Base-by-base conservation (phyloP, 495 filamentous ascomycete genomes). In the Terfezia claveryi region DNA sequence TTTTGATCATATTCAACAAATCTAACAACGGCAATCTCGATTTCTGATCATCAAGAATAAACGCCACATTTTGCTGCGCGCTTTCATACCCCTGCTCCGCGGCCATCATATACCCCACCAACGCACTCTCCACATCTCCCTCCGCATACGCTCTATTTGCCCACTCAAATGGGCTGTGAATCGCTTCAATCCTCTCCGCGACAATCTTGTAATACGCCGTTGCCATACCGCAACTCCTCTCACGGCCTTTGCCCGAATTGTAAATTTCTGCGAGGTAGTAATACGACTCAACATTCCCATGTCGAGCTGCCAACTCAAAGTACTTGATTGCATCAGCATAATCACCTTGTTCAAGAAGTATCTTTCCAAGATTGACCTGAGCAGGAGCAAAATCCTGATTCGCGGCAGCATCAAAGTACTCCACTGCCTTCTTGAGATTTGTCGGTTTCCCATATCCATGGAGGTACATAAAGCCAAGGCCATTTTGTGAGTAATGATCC, bases 61-160 rank as follows among this genome's bases (percentile, higher is more conserved):
- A 92, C 8, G 91, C 91, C 4, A 95, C 91, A 58, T 99, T 99
- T 44, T 86, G 82, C 68, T 99, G 91, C 5, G 80, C 87, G 58
- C 76, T 75, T 65, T 99, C 91, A 61, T 94, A 94, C 10, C 91
- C 91, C 69, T 96, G 92, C 64, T 99, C 91, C 1, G 91, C 91
- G 1, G 87, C 89, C 74, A 89, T 83, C 69, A 96, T 80, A 58
- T 87, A 87, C 27, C 80, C 76, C 12, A 94, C 73, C 36, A 96
- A 71, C 10, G 92, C 91, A 17, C 80, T 71, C 58, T 95, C 89
- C n/a, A 75, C 71, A 59, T 95, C 83, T n/a, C 87, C 87, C 23
- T 76, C 73, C 50, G 87, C 80, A 64, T 82, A 93, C 0, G 87
- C 89, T 36, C 74, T 68, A 59, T 94, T 94, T 2, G 92, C 83